phyloP scores from a whole-genome alignment of 306 rosid species.

The Acacia confusa region DNA sequence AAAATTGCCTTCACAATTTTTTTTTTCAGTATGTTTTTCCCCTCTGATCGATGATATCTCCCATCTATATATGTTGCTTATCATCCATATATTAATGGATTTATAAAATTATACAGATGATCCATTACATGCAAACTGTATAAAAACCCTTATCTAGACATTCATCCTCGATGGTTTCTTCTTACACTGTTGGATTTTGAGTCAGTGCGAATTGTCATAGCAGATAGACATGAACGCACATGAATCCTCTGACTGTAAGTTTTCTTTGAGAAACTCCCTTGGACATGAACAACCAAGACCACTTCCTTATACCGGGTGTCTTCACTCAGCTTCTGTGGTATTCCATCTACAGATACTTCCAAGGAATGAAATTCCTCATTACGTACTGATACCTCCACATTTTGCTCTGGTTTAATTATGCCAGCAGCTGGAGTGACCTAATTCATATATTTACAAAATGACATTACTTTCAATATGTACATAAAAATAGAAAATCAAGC shows the following conservation, averaged over 20 bases:
- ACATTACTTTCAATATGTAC: slow-evolving; percentile 12
- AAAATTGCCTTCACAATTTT: slow-evolving; percentile 6
- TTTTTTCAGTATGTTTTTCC: neutral
- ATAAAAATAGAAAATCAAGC: neutral
- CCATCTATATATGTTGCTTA: slow-evolving; percentile 25
- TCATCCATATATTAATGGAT: slow-evolving; percentile 12
- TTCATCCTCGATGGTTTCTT: slow-evolving; percentile 46
- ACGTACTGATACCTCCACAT: slow-evolving; percentile 65
- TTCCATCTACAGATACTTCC: slow-evolving; percentile 76
- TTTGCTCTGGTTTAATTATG: slow-evolving; percentile 73
- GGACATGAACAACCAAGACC: slow-evolving; percentile 58
- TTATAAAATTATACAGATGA: slow-evolving; percentile 28
- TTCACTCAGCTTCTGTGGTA: slow-evolving; percentile 83
- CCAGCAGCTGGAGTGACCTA: slow-evolving; percentile 87
- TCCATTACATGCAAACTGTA: slow-evolving; percentile 21
- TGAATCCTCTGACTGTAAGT: slow-evolving; percentile 47
- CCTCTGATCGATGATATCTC: slow-evolving; percentile 1
- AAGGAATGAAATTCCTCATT: slow-evolving; percentile 67
- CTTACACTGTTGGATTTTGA: slow-evolving; percentile 58
- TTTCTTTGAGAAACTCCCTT: slow-evolving; percentile 67
- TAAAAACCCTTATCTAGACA: slow-evolving; percentile 29
- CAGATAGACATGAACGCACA: slow-evolving; percentile 72
- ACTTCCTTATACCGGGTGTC: slow-evolving; percentile 90
- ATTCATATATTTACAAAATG: slow-evolving; percentile 23
- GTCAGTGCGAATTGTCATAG: slow-evolving; percentile 54